These are phyloP conservation scores for Pilaira anomala DNA, from an alignment of 192 early-diverging fungal genomes.

Conservation along the genomic window DNA sequence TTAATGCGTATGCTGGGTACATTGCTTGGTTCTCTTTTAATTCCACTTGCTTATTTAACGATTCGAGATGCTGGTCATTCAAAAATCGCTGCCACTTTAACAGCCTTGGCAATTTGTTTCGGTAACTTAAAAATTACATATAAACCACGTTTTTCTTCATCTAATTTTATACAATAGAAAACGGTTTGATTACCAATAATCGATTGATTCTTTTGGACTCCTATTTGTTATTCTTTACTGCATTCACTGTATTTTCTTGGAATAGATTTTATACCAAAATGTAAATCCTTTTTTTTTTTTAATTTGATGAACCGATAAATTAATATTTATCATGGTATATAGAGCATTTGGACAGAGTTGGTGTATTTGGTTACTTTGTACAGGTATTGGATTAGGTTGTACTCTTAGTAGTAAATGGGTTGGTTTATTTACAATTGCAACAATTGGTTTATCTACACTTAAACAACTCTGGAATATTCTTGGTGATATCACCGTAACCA, in stretches of 20 bases:
- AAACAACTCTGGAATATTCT: constrained; percentile 85
- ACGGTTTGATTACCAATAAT: constrained; percentile 81
- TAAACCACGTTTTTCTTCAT: background rate
- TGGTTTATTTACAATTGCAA: constrained; percentile 84
- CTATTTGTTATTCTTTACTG: constrained; percentile 86
- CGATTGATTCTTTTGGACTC: constrained; percentile 88
- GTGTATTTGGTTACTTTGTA: constrained; percentile 83
- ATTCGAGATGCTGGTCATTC: constrained; percentile 79
- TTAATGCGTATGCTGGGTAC: constrained; percentile 77
- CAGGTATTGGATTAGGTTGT: constrained; percentile 76
- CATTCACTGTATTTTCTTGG: constrained; percentile 78
- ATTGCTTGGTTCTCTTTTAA: constrained; percentile 68
- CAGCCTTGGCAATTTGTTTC: constrained; percentile 72
- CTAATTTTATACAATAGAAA: constrained; percentile 57
- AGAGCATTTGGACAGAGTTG: constrained; percentile 70
- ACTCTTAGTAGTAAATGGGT: constrained; percentile 89
- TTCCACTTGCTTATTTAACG: constrained; percentile 80
- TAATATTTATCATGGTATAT: background rate
- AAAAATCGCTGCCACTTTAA: constrained; percentile 65
- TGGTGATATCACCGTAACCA: constrained; percentile 62
- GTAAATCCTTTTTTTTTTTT: background rate
- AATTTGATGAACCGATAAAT: too few species aligned
- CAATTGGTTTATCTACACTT: constrained; percentile 80
- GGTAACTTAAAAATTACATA: constrained; percentile 47
- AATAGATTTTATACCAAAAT: constrained; percentile 70